Base-by-base conservation (phyloP, 2,329 filamentous ascomycete genomes). In the Fusarium heterosporum region DNA sequence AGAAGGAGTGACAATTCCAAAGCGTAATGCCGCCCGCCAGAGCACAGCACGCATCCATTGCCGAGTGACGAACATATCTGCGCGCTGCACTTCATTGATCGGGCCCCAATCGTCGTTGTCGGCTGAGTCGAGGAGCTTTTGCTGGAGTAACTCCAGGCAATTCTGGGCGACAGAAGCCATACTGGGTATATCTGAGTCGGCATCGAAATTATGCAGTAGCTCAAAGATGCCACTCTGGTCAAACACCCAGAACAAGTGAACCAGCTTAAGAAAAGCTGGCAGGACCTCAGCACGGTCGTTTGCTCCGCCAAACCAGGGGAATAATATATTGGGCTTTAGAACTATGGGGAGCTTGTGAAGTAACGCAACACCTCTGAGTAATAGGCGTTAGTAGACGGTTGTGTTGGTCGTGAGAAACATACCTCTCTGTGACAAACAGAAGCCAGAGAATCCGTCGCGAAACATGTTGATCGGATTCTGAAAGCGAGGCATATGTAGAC, bases 41-140 rank as follows among this genome's bases (percentile, higher is more conserved):
- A 84, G 62, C 4, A 84, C 77, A 40, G 82, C 79, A 9, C 81
- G 78, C 82, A 84, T 84, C 82, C 82, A 84, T 43, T 83, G 81
- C 2, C 80, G 74, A 0, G 82, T 84, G 4, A 84, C 81, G 56
- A 78, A 80, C n/a, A 84, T 77, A 47, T 84, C 82, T 5, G 81
- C 82, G 9, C 78, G 78, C 55, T 84, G 82, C 0, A 84, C 78
- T 26, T 84, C 81, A n/a, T 80, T 83, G n/a, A 78, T 77, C 0
- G 63, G 68, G 0, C 74, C 75, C 42, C 73, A 74, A 8, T 78
- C 78, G 4, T 78, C 75, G 6, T 81, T 77, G 1, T 76, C 68
- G 0, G 79, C 73, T 0, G 76, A 77, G 38, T 83, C 80, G 5
- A 80, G 78, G 0, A 84, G 75, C 19, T 78, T 80, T 36, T 74